phyloP scores from a whole-genome alignment of 1,139 yeast species.

The Suhomyces wounanorum region DNA sequence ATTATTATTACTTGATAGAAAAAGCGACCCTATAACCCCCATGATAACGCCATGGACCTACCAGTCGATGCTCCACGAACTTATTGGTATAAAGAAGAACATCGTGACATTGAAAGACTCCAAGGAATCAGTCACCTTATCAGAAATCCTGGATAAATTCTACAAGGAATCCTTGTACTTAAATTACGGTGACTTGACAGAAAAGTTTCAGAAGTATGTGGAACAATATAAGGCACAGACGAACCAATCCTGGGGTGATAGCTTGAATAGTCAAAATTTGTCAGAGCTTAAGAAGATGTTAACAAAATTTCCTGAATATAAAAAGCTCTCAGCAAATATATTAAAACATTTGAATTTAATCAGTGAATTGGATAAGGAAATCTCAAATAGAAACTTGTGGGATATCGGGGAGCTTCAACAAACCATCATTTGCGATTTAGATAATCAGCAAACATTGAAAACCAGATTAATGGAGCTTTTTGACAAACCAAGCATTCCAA shows the following conservation, averaged over 20 bases:
- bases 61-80: slow-evolving; percentile 96
- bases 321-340: slow-evolving; percentile 84
- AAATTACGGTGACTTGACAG: slow-evolving; percentile 94
- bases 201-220: slow-evolving; percentile 81
- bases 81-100: slow-evolving; percentile 78
- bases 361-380: slow-evolving; percentile 76
- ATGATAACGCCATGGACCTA: slow-evolving; percentile 94
- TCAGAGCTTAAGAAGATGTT: slow-evolving; percentile 88
- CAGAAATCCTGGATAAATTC: slow-evolving; percentile 64
- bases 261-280: slow-evolving; percentile 65
- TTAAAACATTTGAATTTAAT: slow-evolving; percentile 90
- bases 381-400: slow-evolving; percentile 65
- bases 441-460: slow-evolving; percentile 33
- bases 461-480: slow-evolving; percentile 30
- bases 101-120: slow-evolving; percentile 64
- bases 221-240: slow-evolving; percentile 81
- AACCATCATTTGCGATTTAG: slow-evolving; percentile 66
- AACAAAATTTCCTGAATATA: slow-evolving; percentile 91
- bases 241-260: slow-evolving; percentile 59
- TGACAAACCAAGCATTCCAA: slow-evolving; percentile 27
- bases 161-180: slow-evolving; percentile 78
- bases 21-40: slow-evolving; percentile 91
- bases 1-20: slow-evolving; percentile 77
- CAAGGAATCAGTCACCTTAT: slow-evolving; percentile 57
- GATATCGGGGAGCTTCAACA: slow-evolving; percentile 91